Percentiles rank a stretch among this genome's conserved stretches.
Conservation (phyloP, 2,329 filamentous ascomycete species). For the Xylariaceae sp. region DNA sequence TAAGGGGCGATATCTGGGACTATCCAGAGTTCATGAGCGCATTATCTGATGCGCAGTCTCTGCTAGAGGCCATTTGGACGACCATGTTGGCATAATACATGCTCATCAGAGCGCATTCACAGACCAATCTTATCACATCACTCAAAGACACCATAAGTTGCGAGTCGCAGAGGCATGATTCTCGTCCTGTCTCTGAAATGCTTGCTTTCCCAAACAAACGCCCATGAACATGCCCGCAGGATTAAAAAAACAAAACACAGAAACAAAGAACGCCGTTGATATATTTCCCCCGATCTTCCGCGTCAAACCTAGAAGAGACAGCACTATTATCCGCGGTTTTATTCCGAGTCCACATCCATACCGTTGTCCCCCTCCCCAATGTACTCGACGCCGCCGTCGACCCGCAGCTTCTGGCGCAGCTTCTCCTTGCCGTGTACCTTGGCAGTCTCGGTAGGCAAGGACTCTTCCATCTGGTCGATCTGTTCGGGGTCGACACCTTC, state of each 20-base stretch:
- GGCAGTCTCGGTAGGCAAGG: constrained; percentile 26
- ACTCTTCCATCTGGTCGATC: constrained; percentile 35
- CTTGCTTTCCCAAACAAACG: constrained; percentile 23
- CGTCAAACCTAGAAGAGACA: constrained; percentile 7
- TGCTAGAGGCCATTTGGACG: no score
- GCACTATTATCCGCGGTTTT: constrained; percentile 3
- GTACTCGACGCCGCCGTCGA: constrained; percentile 40
- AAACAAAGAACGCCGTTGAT: constrained; percentile 24
- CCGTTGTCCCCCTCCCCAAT: constrained; percentile 33
- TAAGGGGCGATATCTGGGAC: no score
- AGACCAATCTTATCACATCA: not conserved
- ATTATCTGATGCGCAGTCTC: no score
- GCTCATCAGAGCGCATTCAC: not conserved
- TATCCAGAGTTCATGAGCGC: no score
- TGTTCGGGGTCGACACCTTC: constrained; percentile 31
- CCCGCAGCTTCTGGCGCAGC: constrained; percentile 35
- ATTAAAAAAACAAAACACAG: constrained; percentile 17
- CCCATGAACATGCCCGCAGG: constrained; percentile 27
- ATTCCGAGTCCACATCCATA: constrained; percentile 41
- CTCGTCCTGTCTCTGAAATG: constrained; percentile 11
- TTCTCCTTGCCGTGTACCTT: constrained; percentile 40
- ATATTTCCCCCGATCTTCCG: constrained; percentile 21
- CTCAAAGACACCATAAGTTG: not conserved
- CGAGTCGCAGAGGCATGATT: constrained; percentile 5
- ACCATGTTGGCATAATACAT: no score